Base-by-base conservation (phyloP, 441 rosid genomes). In the Pelargonium citronellum region DNA sequence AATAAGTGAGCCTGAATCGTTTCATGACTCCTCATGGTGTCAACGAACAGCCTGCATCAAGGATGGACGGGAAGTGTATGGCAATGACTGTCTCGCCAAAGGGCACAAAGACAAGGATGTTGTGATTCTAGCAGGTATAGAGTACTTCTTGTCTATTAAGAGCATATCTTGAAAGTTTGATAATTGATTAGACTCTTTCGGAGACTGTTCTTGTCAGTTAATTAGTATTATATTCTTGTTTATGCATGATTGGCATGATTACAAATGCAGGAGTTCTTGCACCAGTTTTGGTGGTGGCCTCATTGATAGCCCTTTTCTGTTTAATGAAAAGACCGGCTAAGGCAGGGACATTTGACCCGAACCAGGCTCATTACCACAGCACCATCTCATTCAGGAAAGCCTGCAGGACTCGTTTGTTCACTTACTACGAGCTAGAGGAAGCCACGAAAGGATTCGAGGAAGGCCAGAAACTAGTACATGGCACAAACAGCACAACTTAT, bases 381-480 rank as follows among this genome's bases (percentile, higher is more conserved):
- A 81, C 84, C 68, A 79, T 82, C 78, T 88, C 93, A 0, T 85
- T 86, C 75, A 79, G 87, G 34, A 90, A 88, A 83, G 86, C 86
- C 69, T 85, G 86, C 76, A 85, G 84, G 79, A 78, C 91, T 13
- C 85, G 87, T 67, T 67, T 84, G 30, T 90, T 88, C 75, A 72
- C 80, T 66, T 86, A 84, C 81, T 80, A 84, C 16, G 96, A 92
- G 81, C 86, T 90, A 62, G 86, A 86, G 69, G 87, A 84, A 75
- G 92, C 96, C 24, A 83, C 92, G 3, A 80, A 73, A 74, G 87
- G 87, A 41, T 88, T 88, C 71, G 83, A 82, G 69, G 90, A 79
- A 1, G 77, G 71, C 51, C 87, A 82, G 8, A 89, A 79, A 69
- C 85, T 88, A 58, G 85, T 79, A 13, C 80, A 79, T 13, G 79